phyloP scores from a whole-genome alignment of 2,329 filamentous ascomycete species.

The Nectriaceae sp. region DNA sequence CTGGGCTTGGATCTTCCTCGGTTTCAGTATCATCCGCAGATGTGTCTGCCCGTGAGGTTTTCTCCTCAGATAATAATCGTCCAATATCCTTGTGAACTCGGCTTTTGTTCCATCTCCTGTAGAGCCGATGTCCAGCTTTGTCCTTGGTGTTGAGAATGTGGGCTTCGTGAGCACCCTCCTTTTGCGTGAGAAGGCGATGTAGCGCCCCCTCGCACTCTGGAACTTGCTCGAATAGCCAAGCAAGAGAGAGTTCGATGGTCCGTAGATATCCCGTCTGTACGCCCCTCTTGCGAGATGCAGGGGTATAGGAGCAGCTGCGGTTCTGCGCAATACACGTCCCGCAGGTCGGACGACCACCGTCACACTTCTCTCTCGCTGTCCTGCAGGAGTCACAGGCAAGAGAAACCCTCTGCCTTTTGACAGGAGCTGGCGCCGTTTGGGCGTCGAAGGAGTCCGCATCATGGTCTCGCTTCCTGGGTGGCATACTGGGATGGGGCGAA shows the following conservation, averaged over 20 bases:
- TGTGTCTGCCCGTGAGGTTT: conserved; percentile 33
- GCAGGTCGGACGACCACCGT: conserved; percentile 67
- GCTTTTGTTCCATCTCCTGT: conserved; percentile 65
- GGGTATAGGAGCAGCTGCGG: conserved; percentile 69
- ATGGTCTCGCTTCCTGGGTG: conserved; percentile 38
- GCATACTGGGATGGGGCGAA: conserved; percentile 33
- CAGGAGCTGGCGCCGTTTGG: conserved; percentile 24
- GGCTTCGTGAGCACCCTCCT: conserved; percentile 42
- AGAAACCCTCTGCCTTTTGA: conserved; percentile 66
- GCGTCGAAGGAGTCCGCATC: conserved; percentile 28
- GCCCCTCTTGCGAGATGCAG: conserved; percentile 74
- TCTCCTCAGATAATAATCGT: conserved; percentile 54
- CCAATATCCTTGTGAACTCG: conserved; percentile 64
- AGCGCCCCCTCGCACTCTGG: conserved; percentile 61
- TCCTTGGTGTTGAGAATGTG: conserved; percentile 54
- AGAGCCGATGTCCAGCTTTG: conserved; percentile 55
- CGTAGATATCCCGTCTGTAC: conserved; percentile 80
- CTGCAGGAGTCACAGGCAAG: conserved; percentile 71
- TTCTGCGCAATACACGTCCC: conserved; percentile 65
- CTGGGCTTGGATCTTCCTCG: conserved; percentile 29
- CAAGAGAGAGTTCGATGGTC: conserved; percentile 69
- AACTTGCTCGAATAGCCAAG: conserved; percentile 65
- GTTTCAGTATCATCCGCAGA: conserved; percentile 36
- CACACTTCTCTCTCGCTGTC: conserved; percentile 70
- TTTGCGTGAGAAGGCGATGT: conserved; percentile 52